These are phyloP conservation scores for Fusarium metavorans DNA, from an alignment of 2,329 filamentous ascomycete genomes.

Conservation along the genomic window DNA sequence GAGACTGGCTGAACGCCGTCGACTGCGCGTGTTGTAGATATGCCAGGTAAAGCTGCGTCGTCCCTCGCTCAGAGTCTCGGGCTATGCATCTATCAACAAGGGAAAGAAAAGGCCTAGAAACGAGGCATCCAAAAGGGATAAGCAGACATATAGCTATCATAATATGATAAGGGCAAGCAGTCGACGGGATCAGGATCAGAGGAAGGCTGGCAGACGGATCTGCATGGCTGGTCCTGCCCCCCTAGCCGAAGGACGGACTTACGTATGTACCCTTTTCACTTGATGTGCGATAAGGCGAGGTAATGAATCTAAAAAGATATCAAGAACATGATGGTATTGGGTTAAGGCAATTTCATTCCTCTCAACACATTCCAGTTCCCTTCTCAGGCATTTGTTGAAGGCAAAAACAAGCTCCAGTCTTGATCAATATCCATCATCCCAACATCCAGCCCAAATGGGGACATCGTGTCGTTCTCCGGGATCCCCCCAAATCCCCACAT, in stretches of 20 bases:
- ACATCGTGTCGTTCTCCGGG: not conserved
- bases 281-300: too few relatives aligned
- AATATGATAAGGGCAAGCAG: not conserved
- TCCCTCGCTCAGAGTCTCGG: too few relatives aligned
- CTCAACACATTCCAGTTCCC: fast-evolving
- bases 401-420: not conserved
- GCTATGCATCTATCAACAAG: not conserved
- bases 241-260: not conserved
- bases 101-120: not conserved
- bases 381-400: not conserved
- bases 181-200: not conserved
- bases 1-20: too few relatives aligned
- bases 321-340: too few relatives aligned
- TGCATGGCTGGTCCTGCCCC: not conserved
- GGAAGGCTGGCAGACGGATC: not conserved
- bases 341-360: not conserved
- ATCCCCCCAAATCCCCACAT: not conserved
- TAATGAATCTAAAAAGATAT: too few relatives aligned
- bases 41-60: too few relatives aligned
- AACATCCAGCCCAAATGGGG: not conserved
- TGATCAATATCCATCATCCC: not conserved
- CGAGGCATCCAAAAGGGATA: not conserved
- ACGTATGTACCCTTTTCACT: too few relatives aligned
- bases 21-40: too few relatives aligned
- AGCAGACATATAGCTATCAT: not conserved